Base-by-base conservation (phyloP, 106 monocot species). In the Dactylorhiza incarnata region DNA sequence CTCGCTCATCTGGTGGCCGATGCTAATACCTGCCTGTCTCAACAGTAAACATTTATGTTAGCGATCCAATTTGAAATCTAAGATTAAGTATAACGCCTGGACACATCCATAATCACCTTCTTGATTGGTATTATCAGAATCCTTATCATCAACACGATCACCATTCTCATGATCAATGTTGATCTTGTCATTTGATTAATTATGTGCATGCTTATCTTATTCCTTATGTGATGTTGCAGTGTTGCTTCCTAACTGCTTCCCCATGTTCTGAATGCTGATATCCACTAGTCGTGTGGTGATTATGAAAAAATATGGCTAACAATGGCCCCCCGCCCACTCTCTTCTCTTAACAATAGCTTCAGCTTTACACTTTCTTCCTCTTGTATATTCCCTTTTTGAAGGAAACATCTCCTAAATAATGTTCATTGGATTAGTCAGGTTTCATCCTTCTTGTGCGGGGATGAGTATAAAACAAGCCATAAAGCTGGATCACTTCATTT, bases 391-490 rank as follows among this genome's bases (percentile, higher is more conserved):
- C 22, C 22, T 59, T 19, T 59, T 59, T 22, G 7, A 59, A 59
- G 58, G 6, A 59, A 59, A 59, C 6, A 22, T 59, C 12, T 54
- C 54, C 58, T 59, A 19, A n/a, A n/a, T n/a, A n/a, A 59, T 59
- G 58, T 59, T n/a, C 19, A 20, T 59, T 59, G 20, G 6, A 59
- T 59, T 12, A 19, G 19, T 66, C 71, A 71, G 71, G 71, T 71
- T 71, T 48, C 71, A 71, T 71, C 71, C 71, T 11, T 47, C 48
- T 48, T 71, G 71, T 48, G 47, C 20, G 47, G 71, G 48, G 1
- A 71, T 71, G 71, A 45, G 46, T 48, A 71, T 71, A 24, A 46
- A 71, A 71, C 71, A 71, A 71, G 48, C 71, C n/a, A 71, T 47
- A 20, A 71, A 71, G 14, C 20, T 71, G 19, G 71, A 71, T 47